A percentile compares a stretch with the other conserved stretches of the same genome.
Conservation (phyloP, 78 protist genomes). For the Monocercomonoides exilis region DNA sequence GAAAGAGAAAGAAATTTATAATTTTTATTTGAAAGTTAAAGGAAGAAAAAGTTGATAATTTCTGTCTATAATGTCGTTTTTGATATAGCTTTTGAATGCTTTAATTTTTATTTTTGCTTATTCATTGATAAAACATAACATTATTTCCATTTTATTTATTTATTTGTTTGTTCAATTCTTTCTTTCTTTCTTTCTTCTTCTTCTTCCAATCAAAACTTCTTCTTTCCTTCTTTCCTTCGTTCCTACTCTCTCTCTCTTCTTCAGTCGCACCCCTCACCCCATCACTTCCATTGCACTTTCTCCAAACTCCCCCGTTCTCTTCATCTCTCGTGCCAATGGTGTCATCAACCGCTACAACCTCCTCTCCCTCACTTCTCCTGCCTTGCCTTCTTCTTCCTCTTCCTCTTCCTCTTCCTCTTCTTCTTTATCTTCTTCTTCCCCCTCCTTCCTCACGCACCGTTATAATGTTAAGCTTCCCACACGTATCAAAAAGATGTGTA, state of each 20-base stretch:
- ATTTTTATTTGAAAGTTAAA: too few species aligned
- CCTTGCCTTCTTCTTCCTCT: background rate
- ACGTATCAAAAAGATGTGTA: conserved; percentile 32
- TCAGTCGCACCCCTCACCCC: background rate
- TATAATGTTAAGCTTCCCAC: background rate
- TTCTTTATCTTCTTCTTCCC: background rate
- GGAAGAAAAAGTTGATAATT: too few species aligned
- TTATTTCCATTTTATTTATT: too few species aligned
- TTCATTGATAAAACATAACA: too few species aligned
- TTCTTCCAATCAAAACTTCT: background rate
- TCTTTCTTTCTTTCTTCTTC: background rate
- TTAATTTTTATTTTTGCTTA: too few species aligned
- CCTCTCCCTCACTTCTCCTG: background rate
- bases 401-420: background rate
- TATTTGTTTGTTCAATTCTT: too few species aligned
- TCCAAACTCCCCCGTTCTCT: background rate
- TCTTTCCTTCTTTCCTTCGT: background rate
- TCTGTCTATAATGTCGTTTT: too few species aligned
- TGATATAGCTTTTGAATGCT: too few species aligned
- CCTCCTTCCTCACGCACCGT: too few species aligned
- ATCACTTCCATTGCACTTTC: background rate
- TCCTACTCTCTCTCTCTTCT: background rate
- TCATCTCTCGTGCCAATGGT: background rate
- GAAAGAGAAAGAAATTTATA: too few species aligned
- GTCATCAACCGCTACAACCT: background rate